Percentiles rank a stretch among this genome's conserved stretches.
phyloP scores from a whole-genome alignment of 805 yeast species.

The Danielozyma ontarioensis region DNA sequence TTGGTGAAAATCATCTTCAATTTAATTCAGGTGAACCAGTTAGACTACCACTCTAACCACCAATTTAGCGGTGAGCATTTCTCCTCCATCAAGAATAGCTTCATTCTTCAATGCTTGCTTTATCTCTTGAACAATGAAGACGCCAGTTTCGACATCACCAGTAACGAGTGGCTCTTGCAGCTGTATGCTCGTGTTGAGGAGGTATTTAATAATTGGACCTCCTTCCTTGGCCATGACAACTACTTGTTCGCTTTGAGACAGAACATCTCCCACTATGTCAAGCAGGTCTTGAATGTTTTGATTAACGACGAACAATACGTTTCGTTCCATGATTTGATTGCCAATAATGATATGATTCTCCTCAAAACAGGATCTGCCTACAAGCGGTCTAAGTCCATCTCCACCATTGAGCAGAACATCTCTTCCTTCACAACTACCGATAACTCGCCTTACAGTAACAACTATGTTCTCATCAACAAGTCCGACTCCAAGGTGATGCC shows the following conservation, averaged over 20 bases:
- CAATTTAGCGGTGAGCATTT: constrained; percentile 8
- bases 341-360: not conserved
- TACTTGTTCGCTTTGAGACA: not conserved
- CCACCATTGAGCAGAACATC: constrained; percentile 2
- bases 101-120: constrained; percentile 23
- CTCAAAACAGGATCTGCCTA: not conserved
- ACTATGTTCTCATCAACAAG: constrained; percentile 2
- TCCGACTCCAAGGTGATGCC: not conserved
- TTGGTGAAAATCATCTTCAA: constrained; percentile 39
- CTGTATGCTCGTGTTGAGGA: not conserved
- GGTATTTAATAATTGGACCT: constrained; percentile 1
- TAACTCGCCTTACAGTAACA: not conserved
- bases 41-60: not conserved
- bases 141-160: constrained; percentile 3
- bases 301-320: not conserved
- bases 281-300: not conserved
- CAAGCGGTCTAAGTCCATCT: constrained; percentile 5
- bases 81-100: constrained; percentile 13
- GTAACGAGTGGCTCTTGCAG: not conserved
- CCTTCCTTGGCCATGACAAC: constrained; percentile 1
- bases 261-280: not conserved
- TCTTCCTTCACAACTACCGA: constrained; percentile 1
- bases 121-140: constrained; percentile 13
- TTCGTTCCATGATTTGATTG: not conserved
- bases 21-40: constrained; percentile 5